These are phyloP conservation scores for Porphyrellus cyaneotinctus DNA, from an alignment of 768 basidiomycete species.

Conservation along the genomic window DNA sequence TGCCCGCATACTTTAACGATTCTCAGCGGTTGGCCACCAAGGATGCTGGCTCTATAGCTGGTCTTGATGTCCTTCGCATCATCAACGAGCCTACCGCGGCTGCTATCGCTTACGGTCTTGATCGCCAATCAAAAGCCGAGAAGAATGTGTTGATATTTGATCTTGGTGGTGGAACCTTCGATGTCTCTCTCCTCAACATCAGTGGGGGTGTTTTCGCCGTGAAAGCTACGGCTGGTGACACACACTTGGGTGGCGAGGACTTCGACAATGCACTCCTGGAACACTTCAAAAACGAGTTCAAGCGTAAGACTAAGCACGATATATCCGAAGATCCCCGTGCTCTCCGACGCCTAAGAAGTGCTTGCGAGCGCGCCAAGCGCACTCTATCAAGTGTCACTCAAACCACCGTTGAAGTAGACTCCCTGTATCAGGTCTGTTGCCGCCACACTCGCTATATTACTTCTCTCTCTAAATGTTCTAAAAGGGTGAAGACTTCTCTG, in stretches of 20 bases:
- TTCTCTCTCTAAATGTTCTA: conserved; percentile 7
- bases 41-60: conserved; percentile 96
- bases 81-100: conserved; percentile 99
- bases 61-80: conserved; percentile 99
- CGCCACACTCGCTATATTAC: not conserved
- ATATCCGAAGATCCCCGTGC: conserved; percentile 97
- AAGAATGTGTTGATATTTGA: conserved; percentile 99
- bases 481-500: conserved; percentile 95
- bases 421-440: conserved; percentile 77
- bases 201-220: conserved; percentile 98
- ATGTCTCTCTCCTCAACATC: conserved; percentile 98
- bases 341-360: conserved; percentile 89
- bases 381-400: conserved; percentile 97
- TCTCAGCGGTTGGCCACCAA: conserved; percentile 99
- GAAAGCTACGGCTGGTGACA: conserved; percentile 99
- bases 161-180: conserved; percentile 99
- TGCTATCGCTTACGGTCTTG: conserved; percentile 97
- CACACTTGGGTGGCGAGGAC: conserved; percentile 99
- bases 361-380: conserved; percentile 99
- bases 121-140: conserved; percentile 91
- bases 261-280: conserved; percentile 98
- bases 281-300: conserved; percentile 99
- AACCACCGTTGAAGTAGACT: conserved; percentile 99
- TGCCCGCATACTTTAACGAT: conserved; percentile 99
- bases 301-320: conserved; percentile 94